Evolutionary conservation across 768 basidiomycete species (phyloP), one percentile per base, ranked within the genome.

Genomic region (Clavaria fumosa): DNA sequence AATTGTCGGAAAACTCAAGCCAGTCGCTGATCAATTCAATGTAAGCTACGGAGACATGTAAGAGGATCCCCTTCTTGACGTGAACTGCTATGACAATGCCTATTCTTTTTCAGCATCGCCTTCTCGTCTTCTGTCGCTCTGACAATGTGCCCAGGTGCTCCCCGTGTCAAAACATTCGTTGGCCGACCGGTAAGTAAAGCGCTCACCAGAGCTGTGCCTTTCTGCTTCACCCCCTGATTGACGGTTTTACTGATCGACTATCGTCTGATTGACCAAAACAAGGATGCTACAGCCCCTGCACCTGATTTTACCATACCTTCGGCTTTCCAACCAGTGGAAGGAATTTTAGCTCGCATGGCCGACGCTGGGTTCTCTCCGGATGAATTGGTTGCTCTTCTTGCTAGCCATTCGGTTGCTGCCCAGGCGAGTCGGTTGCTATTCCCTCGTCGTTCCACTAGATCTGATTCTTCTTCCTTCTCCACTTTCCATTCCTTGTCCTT

Each of bases 31-130:
- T 17, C 52, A 48, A 23, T 53, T 62, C 45, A 55, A 59, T 42
- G 53, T 64, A 23, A 50, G 57, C 9, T 44, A 61, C 17, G 67
- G 64, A 28, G 69, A 71, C 51, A 62, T 71, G 66, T 69, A 40
- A 38, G 60, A 50, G 4, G n/a, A n/a, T 34, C 3, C 20, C 7
- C 15, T 3, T 21, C n/a, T 21, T 19, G 3, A 2, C 12, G 23
- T 41, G 28, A 11, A 12, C 7, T 14, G 14, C 12, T 5, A n/a
- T 18, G 17, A 7, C 24, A 21, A 17, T 17, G 20, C 14, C 31
- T 22, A 3, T 40, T 27, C 14, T 19, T 11, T 12, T n/a, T 11
- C 37, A 63, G 60, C 47, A 62, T 70, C 33, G 61, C 66, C 41
- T 62, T 69, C 41, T 66, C 67, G n/a, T 63, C 53, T 7, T 64